Evolutionary conservation across 306 rosid genomes (phyloP).

Genomic region (Crotalaria pallida): DNA sequence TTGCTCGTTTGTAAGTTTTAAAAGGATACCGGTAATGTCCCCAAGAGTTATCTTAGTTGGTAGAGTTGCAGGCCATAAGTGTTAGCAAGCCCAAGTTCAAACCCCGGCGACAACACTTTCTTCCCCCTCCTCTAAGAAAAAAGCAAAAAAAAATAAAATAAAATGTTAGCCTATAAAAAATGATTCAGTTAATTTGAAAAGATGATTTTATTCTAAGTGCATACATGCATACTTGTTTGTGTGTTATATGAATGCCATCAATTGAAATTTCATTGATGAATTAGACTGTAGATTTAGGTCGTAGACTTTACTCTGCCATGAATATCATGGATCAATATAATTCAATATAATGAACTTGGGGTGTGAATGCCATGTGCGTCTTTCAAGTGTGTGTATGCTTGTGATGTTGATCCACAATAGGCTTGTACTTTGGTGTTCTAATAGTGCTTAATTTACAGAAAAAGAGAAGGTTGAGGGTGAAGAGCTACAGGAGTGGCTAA

Average conservation of each 20-base stretch:
- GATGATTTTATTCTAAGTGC: neutral
- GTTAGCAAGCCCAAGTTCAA: too few species aligned
- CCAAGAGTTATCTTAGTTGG: too few species aligned
- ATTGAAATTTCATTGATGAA: neutral
- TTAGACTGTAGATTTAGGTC: neutral
- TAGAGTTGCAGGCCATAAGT: too few species aligned
- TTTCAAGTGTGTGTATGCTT: neutral
- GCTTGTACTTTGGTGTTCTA: constrained; percentile 14
- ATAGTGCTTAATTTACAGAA: constrained; percentile 51
- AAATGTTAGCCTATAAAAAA: too few species aligned
- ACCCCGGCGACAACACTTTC: too few species aligned
- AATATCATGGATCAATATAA: neutral
- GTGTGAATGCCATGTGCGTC: neutral
- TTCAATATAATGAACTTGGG: neutral
- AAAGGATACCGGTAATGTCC: too few species aligned
- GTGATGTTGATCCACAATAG: neutral
- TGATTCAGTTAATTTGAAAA: neutral
- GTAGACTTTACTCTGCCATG: neutral
- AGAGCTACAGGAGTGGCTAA: constrained; percentile 87
- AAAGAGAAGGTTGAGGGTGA: constrained; percentile 96
- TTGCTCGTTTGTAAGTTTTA: neutral
- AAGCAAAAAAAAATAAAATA: too few species aligned
- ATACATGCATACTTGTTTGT: neutral
- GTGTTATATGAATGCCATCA: neutral
- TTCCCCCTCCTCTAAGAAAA: too few species aligned